phyloP scores from a whole-genome alignment of 768 basidiomycete genomes.

The Naganishia friedmannii region DNA sequence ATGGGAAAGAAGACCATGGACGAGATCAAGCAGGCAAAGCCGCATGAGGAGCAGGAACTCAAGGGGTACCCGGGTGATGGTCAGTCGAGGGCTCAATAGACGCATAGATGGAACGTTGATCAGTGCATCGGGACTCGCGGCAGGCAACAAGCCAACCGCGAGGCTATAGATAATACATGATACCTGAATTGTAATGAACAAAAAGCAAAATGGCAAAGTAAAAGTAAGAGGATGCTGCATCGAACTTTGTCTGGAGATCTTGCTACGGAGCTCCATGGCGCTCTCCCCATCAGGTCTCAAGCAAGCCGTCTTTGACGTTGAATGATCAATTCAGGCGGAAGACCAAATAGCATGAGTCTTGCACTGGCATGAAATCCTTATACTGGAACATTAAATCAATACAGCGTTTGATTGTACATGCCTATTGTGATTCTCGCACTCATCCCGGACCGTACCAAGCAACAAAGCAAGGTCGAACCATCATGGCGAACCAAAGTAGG shows the following conservation, averaged over 20 bases:
- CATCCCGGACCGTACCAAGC: conserved; percentile 8
- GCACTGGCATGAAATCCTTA: too few species aligned
- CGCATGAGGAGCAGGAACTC: conserved; percentile 28
- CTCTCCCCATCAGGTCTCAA: too few species aligned
- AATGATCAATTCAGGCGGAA: too few species aligned
- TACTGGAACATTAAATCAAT: not conserved
- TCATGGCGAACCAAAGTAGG: conserved; percentile 27
- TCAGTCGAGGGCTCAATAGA: conserved; percentile 19
- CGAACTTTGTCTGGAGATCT: too few species aligned
- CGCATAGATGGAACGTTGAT: not conserved
- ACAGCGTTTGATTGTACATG: conserved; percentile 12
- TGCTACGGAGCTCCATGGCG: too few species aligned
- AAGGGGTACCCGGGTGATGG: conserved; percentile 19
- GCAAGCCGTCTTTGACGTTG: not conserved
- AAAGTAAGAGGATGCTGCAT: not conserved
- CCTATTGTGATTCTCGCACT: conserved; percentile 26
- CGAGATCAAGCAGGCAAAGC: conserved; percentile 27
- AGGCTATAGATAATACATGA: not conserved
- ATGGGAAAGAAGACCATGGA: conserved; percentile 34
- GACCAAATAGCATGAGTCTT: too few species aligned
- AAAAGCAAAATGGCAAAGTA: not conserved
- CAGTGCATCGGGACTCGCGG: not conserved
- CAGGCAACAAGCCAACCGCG: not conserved
- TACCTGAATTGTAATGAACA: not conserved
- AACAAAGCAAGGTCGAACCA: conserved; percentile 7